Evolutionary conservation across 805 yeast species (phyloP).

Genomic region (Metschnikowia continentalis): DNA sequence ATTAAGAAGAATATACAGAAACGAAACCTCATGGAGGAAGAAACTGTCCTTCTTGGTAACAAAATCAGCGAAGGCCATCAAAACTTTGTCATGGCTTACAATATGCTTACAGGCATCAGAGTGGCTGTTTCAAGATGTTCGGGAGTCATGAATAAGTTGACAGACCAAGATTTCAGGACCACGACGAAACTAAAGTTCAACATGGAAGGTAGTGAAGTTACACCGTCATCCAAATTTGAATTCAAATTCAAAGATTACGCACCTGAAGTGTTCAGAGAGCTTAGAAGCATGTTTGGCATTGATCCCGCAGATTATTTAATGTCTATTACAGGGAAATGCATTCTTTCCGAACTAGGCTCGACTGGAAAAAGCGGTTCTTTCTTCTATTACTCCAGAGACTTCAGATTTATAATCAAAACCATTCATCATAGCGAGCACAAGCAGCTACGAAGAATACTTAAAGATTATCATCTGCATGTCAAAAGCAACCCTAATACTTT

Average conservation of each 20-base stretch:
- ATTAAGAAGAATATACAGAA: slow-evolving; percentile 41
- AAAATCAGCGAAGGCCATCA: slow-evolving; percentile 90
- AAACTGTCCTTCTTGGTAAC: slow-evolving; percentile 66
- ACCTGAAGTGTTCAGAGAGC: slow-evolving; percentile 88
- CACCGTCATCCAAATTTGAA: slow-evolving; percentile 92
- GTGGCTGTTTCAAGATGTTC: slow-evolving; percentile 93
- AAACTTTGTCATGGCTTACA: slow-evolving; percentile 90
- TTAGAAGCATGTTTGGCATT: slow-evolving; percentile 73
- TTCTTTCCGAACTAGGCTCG: slow-evolving; percentile 85
- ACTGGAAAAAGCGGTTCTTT: slow-evolving; percentile 98
- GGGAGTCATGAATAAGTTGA: slow-evolving; percentile 71
- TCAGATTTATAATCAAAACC: slow-evolving; percentile 90
- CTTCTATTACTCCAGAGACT: slow-evolving; percentile 92
- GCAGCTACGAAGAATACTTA: slow-evolving; percentile 67
- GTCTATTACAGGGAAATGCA: slow-evolving; percentile 88
- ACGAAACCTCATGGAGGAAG: slow-evolving; percentile 44
- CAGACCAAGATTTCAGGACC: slow-evolving; percentile 63
- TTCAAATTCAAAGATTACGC: slow-evolving; percentile 95
- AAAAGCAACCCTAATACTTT: slow-evolving; percentile 81
- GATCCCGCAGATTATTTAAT: slow-evolving; percentile 96
- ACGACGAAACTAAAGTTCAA: slow-evolving; percentile 84
- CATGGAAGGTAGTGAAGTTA: slow-evolving; percentile 77
- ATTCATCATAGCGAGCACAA: slow-evolving; percentile 91
- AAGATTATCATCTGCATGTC: slow-evolving; percentile 77
- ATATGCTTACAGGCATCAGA: slow-evolving; percentile 95